Evolutionary conservation across 1,284 basidiomycete species (phyloP).

Genomic region (Megacollybia platyphylla): DNA sequence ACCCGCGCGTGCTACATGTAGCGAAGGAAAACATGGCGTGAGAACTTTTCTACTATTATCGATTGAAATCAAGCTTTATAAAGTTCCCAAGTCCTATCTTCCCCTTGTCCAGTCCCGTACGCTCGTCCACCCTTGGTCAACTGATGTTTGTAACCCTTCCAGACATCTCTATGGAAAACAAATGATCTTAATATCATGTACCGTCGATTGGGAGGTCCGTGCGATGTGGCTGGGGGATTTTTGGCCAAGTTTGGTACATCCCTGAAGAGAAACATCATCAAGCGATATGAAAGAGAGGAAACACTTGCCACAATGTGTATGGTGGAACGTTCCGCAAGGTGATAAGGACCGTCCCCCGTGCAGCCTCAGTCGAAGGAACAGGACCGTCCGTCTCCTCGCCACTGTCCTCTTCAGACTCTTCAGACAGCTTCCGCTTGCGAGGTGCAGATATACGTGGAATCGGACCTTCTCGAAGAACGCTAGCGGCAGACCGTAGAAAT

Average conservation of each 20-base stretch:
- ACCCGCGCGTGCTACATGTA: constrained; percentile 9
- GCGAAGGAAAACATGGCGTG: no score
- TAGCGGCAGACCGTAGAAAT: constrained; percentile 68
- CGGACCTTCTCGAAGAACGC: constrained; percentile 49
- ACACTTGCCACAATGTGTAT: constrained; percentile 74
- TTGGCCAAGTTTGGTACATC: constrained; percentile 74
- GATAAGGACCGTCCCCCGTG: constrained; percentile 65
- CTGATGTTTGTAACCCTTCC: constrained; percentile 82
- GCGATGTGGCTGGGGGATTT: constrained; percentile 36
- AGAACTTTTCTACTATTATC: not conserved
- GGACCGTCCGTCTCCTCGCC: constrained; percentile 22
- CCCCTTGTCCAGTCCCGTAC: constrained; percentile 51
- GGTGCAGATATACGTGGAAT: constrained; percentile 27
- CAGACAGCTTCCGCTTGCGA: constrained; percentile 27
- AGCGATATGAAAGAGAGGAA: constrained; percentile 1
- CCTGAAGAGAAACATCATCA: constrained; percentile 28
- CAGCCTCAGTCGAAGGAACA: constrained; percentile 8
- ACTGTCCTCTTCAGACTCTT: constrained; percentile 25
- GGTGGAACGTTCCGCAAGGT: constrained; percentile 82
- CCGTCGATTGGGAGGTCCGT: constrained; percentile 41
- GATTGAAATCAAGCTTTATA: constrained; percentile 15
- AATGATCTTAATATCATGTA: constrained; percentile 78
- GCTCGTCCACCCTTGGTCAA: constrained; percentile 80
- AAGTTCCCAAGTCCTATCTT: constrained; percentile 74
- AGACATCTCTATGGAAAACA: constrained; percentile 59